phyloP scores from a whole-genome alignment of 1,284 basidiomycete genomes.

The Schizopora paradoxa region DNA sequence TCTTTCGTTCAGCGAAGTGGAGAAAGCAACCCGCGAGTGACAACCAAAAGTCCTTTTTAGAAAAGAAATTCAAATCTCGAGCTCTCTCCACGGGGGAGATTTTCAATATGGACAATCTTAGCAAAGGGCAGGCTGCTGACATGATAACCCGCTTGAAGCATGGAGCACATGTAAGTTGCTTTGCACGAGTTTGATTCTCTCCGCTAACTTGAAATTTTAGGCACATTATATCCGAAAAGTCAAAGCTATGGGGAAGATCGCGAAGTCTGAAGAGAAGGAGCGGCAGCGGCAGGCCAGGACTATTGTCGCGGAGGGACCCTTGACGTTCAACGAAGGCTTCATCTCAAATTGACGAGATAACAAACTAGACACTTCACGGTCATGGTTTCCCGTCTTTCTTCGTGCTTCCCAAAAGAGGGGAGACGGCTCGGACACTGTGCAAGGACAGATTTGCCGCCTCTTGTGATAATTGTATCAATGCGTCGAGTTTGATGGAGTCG shows the following conservation, averaged over 20 bases:
- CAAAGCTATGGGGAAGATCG: conserved; percentile 36
- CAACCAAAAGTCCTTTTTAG: conserved; percentile 59
- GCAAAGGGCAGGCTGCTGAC: conserved; percentile 74
- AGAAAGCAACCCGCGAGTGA: conserved; percentile 59
- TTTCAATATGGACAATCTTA: conserved; percentile 39
- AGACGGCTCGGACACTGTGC: conserved; percentile 58
- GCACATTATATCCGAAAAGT: conserved; percentile 50
- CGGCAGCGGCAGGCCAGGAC: conserved; percentile 43
- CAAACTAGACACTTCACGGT: not conserved
- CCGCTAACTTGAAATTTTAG: conserved; percentile 30
- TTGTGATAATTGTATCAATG: conserved; percentile 49
- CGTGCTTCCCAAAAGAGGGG: conserved; percentile 49
- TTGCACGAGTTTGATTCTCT: not conserved
- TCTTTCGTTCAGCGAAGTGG: conserved; percentile 71
- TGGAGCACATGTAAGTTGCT: conserved; percentile 55
- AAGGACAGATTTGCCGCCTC: conserved; percentile 61
- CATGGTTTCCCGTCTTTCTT: not conserved
- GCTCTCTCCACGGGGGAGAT: conserved; percentile 18
- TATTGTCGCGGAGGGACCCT: conserved; percentile 54
- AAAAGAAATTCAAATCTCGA: conserved; percentile 48
- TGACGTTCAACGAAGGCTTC: conserved; percentile 23
- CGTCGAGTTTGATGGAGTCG: conserved; percentile 38
- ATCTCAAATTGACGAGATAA: not conserved
- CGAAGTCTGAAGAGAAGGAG: conserved; percentile 40
- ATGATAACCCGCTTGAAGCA: conserved; percentile 75